Evolutionary conservation across 129 eudicot genomes (phyloP).

Genomic region (Helianthus tuberosus): DNA sequence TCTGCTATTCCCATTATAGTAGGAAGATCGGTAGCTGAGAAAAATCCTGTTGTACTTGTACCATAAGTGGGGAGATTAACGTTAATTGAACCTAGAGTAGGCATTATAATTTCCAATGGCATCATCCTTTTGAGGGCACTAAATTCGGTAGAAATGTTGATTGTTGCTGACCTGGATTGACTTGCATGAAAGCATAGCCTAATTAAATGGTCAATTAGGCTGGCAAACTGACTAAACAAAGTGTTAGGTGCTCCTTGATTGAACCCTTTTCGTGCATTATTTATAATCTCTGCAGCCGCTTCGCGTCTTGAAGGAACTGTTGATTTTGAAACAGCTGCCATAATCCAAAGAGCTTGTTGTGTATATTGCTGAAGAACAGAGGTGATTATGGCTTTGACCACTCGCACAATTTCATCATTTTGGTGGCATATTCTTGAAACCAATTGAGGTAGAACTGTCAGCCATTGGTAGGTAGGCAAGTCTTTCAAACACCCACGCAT

Average conservation of each 20-base stretch:
- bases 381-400: conserved; percentile 82
- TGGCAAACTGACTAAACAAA: conserved; percentile 83
- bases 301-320: conserved; percentile 88
- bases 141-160: conserved; percentile 86
- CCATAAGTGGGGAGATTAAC: conserved; percentile 81
- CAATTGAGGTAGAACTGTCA: conserved; percentile 91
- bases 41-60: conserved; percentile 52
- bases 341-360: conserved; percentile 95
- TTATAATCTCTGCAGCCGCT: conserved; percentile 94
- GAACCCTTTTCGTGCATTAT: conserved; percentile 74
- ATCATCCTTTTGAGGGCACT: conserved; percentile 98
- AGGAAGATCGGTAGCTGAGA: conserved; percentile 78
- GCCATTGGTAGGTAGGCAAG: conserved; percentile 92
- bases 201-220: conserved; percentile 86
- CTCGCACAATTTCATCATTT: conserved; percentile 73
- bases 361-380: conserved; percentile 86
- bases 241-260: conserved; percentile 57
- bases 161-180: conserved; percentile 71
- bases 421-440: conserved; percentile 99
- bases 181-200: conserved; percentile 92
- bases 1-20: conserved; percentile 93
- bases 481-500: conserved; percentile 95
- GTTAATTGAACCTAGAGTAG: conserved; percentile 80
- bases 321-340: conserved; percentile 99
- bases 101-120: conserved; percentile 93